Evolutionary conservation across 2,329 filamentous ascomycete species (phyloP).

Genomic region (Monosporascus sp.): DNA sequence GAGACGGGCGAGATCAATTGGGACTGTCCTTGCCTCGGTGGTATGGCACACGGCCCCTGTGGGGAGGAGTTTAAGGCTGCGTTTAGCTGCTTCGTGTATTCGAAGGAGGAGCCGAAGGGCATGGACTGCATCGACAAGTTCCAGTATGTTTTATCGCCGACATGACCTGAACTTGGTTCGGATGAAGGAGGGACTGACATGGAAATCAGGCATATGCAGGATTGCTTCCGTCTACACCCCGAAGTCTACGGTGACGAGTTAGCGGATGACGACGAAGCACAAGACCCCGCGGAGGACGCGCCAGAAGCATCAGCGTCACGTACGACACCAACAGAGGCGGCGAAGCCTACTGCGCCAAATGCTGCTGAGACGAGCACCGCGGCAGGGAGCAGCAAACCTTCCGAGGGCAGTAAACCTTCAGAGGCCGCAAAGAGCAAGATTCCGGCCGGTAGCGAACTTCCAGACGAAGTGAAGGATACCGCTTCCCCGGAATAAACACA

Average conservation of each 20-base stretch:
- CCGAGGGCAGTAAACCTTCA: background rate
- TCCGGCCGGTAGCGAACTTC: background rate
- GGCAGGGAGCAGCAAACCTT: background rate
- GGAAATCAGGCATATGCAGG: conserved; percentile 77
- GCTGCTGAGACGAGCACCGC: background rate
- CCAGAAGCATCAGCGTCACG: background rate
- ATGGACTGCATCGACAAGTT: conserved; percentile 98
- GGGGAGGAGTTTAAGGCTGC: conserved; percentile 92
- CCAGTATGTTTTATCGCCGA: conserved; percentile 56
- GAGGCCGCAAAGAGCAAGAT: background rate
- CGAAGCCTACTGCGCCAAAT: background rate
- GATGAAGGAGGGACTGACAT: conserved; percentile 24
- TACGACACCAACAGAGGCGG: background rate
- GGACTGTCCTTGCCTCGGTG: conserved; percentile 96
- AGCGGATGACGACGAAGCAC: conserved; percentile 60
- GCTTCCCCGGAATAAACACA: background rate
- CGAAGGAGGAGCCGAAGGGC: conserved; percentile 89
- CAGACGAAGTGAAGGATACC: background rate
- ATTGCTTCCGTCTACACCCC: conserved; percentile 89
- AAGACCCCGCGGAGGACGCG: background rate
- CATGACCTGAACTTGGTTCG: conserved; percentile 7
- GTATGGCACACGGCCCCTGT: conserved; percentile 95
- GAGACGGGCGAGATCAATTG: conserved; percentile 99
- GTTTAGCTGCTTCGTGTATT: conserved; percentile 98
- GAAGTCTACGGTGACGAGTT: conserved; percentile 90